Base-by-base conservation (phyloP, 2,329 filamentous ascomycete genomes). In the Nothophoma quercina region DNA sequence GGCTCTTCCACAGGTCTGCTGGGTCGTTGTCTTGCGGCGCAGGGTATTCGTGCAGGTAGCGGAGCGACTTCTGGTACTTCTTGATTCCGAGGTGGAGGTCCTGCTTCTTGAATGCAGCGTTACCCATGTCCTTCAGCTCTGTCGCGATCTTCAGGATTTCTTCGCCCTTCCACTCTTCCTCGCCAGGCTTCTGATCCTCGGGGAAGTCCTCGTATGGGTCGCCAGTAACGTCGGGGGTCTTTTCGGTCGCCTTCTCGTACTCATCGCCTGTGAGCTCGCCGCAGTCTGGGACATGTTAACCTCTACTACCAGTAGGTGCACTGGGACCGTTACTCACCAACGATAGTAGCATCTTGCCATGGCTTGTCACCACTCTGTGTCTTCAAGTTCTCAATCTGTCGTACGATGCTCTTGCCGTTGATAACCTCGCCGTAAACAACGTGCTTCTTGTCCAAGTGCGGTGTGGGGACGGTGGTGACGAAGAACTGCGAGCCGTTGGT, bases 401-500 rank as follows among this genome's bases (percentile, higher is more conserved):
- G 89, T 26, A 98, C 85, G 29, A 97, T 80, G 57, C 90, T 93
- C 83, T 97, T 98, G 69, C 95, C 95, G 56, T 88, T 89, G 69
- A 97, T 84, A 49, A 98, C 93, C 73, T 97, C 89, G 59, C 95
- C 95, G 67, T 97, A 99, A 19, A 99, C 93, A 38, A 98, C 95
- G 78, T 99, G 93, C 83, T 99, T 99, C 73, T 86, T 86, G 75
- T 99, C 93, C 30, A 98, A 85, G 75, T 98, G 95, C 39, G 92
- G 93, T 12, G 95, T 98, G n/a, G 88, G 83, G 23, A 96, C 91
- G 13, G 95, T 98, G 40, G 95, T 99, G 67, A 98, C 82, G 84
- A 99, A 99, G 85, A 99, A 99, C 72, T 99, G 95, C 42, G 90
- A 96, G 70, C 95, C 95, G 74, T 99, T 99, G 75, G 95, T 96